Percentiles rank a stretch among this genome's conserved stretches.
phyloP scores from a whole-genome alignment of 345 rosid genomes.

The Brassica nigra region DNA sequence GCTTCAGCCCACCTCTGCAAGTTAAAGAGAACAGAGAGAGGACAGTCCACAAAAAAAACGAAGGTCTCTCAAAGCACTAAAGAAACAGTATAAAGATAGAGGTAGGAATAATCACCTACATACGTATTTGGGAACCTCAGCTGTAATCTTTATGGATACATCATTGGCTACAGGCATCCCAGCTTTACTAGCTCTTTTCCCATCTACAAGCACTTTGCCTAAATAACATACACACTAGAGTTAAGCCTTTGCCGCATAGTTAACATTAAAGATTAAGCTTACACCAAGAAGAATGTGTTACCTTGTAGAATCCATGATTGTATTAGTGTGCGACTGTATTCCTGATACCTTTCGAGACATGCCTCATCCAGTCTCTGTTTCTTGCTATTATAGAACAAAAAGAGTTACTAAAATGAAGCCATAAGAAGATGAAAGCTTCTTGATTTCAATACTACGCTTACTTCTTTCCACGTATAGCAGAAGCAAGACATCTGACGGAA shows the following conservation, averaged over 20 bases:
- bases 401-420: neutral
- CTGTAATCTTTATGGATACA: constrained; percentile 68
- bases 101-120: constrained; percentile 87
- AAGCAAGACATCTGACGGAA: constrained; percentile 52
- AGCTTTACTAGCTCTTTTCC: constrained; percentile 81
- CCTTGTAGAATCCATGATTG: constrained; percentile 98
- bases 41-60: constrained; percentile 23
- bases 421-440: neutral
- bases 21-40: constrained; percentile 5
- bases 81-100: constrained; percentile 12
- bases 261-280: neutral
- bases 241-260: neutral
- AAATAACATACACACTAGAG: constrained; percentile 4
- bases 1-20: constrained; percentile 84
- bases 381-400: constrained; percentile 40
- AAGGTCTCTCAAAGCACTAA: neutral
- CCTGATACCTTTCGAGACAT: constrained; percentile 88
- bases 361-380: constrained; percentile 88
- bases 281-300: constrained; percentile 20
- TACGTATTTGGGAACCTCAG: constrained; percentile 92
- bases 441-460: constrained; percentile 21
- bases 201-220: constrained; percentile 94
- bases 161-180: constrained; percentile 76
- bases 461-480: constrained; percentile 63
- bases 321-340: constrained; percentile 74